These are phyloP conservation scores for Liquidambar formosana DNA, from an alignment of 164 flowering plant species.

Conservation along the genomic window DNA sequence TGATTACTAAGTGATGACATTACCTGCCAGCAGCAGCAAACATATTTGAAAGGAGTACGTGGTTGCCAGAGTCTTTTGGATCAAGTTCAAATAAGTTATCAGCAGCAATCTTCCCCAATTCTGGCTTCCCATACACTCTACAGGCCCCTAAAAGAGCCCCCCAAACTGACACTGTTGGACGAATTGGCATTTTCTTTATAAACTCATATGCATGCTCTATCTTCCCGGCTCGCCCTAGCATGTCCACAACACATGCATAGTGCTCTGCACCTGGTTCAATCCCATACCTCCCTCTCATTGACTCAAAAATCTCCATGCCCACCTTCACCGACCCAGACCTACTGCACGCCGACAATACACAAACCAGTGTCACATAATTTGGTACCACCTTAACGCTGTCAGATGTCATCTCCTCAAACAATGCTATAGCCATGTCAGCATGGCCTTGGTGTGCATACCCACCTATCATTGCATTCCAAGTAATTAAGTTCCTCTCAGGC, in stretches of 20 bases:
- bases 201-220: conserved; percentile 69
- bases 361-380: conserved; percentile 71
- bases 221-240: conserved; percentile 79
- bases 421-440: conserved; percentile 57
- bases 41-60: conserved; percentile 80
- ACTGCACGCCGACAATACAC: conserved; percentile 75
- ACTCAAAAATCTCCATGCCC: conserved; percentile 66
- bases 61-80: conserved; percentile 85
- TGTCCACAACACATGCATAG: conserved; percentile 87
- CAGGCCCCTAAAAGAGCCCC: conserved; percentile 84
- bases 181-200: conserved; percentile 59
- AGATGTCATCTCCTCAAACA: conserved; percentile 57
- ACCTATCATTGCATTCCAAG: conserved; percentile 81
- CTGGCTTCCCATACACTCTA: conserved; percentile 60
- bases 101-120: conserved; percentile 71
- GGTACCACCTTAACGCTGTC: conserved; percentile 36
- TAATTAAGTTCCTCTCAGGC: conserved; percentile 60
- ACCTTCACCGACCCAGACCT: conserved; percentile 64
- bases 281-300: conserved; percentile 58
- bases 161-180: conserved; percentile 77
- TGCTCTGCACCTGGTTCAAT: conserved; percentile 78
- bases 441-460: conserved; percentile 83
- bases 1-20: neutral
- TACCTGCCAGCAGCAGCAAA: conserved; percentile 79
- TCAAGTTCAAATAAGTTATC: conserved; percentile 70